Evolutionary conservation across 129 eudicot genomes (phyloP).

Genomic region (Saposhnikovia divaricata): DNA sequence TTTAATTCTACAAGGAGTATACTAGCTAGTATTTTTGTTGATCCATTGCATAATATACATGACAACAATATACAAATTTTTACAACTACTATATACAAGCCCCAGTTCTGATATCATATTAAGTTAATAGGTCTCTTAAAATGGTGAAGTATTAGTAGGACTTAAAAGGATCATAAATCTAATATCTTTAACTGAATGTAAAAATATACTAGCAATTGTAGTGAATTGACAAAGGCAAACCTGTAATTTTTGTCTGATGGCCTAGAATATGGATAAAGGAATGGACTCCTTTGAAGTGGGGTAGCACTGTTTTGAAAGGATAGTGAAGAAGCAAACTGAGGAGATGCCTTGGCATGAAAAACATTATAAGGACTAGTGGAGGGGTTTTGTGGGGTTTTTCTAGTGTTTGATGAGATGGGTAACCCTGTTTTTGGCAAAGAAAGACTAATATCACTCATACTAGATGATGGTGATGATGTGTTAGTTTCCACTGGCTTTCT

Average conservation of each 20-base stretch:
- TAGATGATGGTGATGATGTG: constrained; percentile 17
- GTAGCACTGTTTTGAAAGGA: constrained; percentile 17
- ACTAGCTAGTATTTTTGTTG: not conserved
- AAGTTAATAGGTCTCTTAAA: not conserved
- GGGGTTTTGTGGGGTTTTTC: not conserved
- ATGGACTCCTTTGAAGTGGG: constrained; percentile 6
- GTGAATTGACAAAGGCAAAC: constrained; percentile 21
- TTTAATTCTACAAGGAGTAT: not conserved
- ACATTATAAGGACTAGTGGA: not conserved
- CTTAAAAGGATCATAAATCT: not conserved
- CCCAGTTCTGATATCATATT: not conserved
- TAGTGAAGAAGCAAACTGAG: constrained; percentile 9
- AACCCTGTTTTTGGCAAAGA: constrained; percentile 16
- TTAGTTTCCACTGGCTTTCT: constrained; percentile 95
- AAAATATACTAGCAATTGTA: not conserved
- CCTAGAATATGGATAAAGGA: constrained; percentile 20
- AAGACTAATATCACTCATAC: not conserved
- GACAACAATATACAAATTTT: not conserved
- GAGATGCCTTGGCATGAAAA: constrained; percentile 1
- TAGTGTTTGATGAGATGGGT: constrained; percentile 34
- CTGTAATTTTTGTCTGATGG: constrained; percentile 44
- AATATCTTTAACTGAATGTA: not conserved
- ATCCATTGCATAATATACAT: not conserved
- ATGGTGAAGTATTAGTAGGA: no score
- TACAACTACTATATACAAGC: not conserved